Evolutionary conservation across 257 asterid species (phyloP).

Genomic region (Ilex aquifolium): DNA sequence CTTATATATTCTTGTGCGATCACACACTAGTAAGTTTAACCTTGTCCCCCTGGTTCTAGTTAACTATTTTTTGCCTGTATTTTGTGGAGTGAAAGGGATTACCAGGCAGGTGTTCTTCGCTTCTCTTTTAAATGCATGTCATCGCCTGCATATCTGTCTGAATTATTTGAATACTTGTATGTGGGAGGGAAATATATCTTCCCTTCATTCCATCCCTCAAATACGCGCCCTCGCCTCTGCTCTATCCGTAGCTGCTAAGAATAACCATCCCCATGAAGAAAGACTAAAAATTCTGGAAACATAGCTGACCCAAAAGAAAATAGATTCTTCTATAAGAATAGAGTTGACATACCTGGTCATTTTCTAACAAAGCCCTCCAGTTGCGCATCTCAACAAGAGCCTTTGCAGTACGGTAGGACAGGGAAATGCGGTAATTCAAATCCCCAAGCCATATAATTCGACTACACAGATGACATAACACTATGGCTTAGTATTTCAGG

Average conservation of each 20-base stretch:
- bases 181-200: slow-evolving; percentile 88
- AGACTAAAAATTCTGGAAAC: neutral
- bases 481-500: neutral
- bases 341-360: slow-evolving; percentile 70
- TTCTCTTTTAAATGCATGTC: slow-evolving; percentile 69
- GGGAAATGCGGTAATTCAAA: slow-evolving; percentile 81
- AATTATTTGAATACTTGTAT: slow-evolving; percentile 78
- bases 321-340: neutral
- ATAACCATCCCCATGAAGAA: neutral
- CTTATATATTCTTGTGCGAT: no score
- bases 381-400: slow-evolving; percentile 96
- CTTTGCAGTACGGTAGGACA: slow-evolving; percentile 85
- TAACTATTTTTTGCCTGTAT: neutral
- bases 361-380: slow-evolving; percentile 91
- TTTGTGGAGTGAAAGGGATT: slow-evolving; percentile 13
- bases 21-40: no score
- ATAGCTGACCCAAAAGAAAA: neutral
- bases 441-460: slow-evolving; percentile 98
- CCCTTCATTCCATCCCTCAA: slow-evolving; percentile 87
- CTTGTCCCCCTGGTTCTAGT: no score
- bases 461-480: slow-evolving; percentile 32
- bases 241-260: slow-evolving; percentile 71
- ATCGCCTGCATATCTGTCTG: slow-evolving; percentile 85
- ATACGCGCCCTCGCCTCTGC: slow-evolving; percentile 71
- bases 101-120: slow-evolving; percentile 96